A percentile compares a stretch with the other conserved stretches of the same genome.
phyloP scores from a whole-genome alignment of 139 green algal genomes.

The Pleodorina starrii region DNA sequence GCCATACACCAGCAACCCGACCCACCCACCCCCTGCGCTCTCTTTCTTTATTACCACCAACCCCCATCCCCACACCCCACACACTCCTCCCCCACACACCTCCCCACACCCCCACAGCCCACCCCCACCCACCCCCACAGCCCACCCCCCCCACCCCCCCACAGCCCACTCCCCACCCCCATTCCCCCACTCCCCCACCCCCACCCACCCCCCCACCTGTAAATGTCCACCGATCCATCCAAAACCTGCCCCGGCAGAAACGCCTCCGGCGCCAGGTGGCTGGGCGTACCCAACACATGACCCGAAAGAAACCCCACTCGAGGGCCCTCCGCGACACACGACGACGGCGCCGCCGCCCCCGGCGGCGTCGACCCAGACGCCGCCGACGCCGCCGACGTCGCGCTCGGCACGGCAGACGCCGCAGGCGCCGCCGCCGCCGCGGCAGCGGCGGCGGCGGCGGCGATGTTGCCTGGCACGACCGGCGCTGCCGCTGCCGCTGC shows the following conservation, averaged over 20 bases:
- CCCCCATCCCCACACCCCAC: too few relatives aligned
- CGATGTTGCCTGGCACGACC: not conserved
- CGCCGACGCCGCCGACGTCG: not conserved
- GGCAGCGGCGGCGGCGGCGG: not conserved
- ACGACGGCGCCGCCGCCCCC: not conserved
- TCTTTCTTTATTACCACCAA: too few relatives aligned
- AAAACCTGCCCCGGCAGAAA: conserved; percentile 31
- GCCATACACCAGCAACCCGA: too few relatives aligned
- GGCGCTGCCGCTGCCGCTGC: too few relatives aligned
- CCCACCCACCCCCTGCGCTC: too few relatives aligned
- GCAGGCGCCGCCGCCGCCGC: not conserved
- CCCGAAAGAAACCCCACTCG: conserved; percentile 38
- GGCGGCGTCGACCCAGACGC: not conserved
- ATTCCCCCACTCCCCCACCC: too few relatives aligned
- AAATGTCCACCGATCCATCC: conserved; percentile 31
- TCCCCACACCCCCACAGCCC: too few relatives aligned
- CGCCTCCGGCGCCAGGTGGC: conserved; percentile 50
- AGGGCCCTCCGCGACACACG: not conserved
- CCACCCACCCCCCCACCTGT: conserved; percentile 12
- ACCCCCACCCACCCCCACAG: too few relatives aligned
- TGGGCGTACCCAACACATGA: conserved; percentile 44
- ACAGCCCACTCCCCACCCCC: too few relatives aligned
- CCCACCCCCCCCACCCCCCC: too few relatives aligned
- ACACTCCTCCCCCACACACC: too few relatives aligned
- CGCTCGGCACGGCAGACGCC: not conserved